These are phyloP conservation scores for Recurvomyces mirabilis DNA, from an alignment of 495 filamentous ascomycete genomes.

Conservation along the genomic window DNA sequence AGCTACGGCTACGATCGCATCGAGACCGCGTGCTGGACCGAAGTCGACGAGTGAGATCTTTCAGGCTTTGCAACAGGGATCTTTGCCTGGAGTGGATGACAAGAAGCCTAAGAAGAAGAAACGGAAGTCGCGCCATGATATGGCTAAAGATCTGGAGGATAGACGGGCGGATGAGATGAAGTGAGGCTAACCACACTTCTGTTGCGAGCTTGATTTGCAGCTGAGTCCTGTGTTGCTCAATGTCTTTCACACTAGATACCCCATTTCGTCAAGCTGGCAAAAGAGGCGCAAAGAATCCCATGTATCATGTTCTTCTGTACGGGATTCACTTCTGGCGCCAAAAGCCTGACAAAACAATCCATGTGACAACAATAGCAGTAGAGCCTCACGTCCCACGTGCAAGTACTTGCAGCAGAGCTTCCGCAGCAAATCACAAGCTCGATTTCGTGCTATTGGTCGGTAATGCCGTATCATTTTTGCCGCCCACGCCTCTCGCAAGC, in stretches of 20 bases:
- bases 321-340: no score
- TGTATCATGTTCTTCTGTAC: no score
- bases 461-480: not conserved
- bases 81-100: not conserved
- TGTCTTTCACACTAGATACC: no score
- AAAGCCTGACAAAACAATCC: not conserved
- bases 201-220: no score
- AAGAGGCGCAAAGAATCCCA: no score
- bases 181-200: not conserved
- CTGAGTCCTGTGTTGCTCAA: no score
- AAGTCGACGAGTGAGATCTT: not conserved
- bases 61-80: not conserved
- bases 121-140: slow-evolving; percentile 5
- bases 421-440: not conserved
- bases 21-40: slow-evolving; percentile 1
- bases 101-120: slow-evolving; percentile 15
- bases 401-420: no score
- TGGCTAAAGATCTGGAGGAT: slow-evolving; percentile 7
- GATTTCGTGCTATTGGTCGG: not conserved
- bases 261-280: no score
- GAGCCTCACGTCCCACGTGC: no score
- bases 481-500: no score
- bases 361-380: not conserved
- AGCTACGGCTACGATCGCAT: not conserved
- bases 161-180: slow-evolving; percentile 15